Base-by-base conservation (phyloP, 1,139 yeast species). In the Yamadazyma pseudoaaseri region DNA sequence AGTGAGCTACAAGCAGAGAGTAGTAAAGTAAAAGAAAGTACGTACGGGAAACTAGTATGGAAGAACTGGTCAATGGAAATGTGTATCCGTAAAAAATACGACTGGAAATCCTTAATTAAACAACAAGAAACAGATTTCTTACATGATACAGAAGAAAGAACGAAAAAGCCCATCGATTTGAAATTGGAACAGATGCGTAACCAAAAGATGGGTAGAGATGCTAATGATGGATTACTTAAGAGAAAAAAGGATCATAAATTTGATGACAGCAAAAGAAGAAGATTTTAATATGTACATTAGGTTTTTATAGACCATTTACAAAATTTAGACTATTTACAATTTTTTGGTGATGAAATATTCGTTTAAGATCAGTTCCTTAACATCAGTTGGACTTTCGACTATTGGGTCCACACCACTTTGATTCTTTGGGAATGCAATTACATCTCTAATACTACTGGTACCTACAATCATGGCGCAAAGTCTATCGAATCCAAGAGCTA, bases 381-480 rank as follows among this genome's bases (percentile, higher is more conserved):
- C 89, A 14, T 50, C 49, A 28, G 90, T 77, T 2, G 99, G 99
- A 42, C 95, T 82, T 9, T 79, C 85, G 14, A 92, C 95, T 31
- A 92, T 86, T 0, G 86, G 79, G 56, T 92, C 99, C 2, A 79
- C 66, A 0, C 99, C 98, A 6, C 86, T 76, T 46, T 84, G 82
- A 31, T 90, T 87, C 59, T 92, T 92, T 1, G 99, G 99, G 57
- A 92, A 92, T 1, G 98, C 96, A 45, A 92, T 84, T 2, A 92
- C 98, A 54, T 92, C 97, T 47, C 97, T 66, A 27, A 92, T 89
- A 44, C 86, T 84, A 4, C 68, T 52, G 20, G 83, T 72, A 1
- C 89, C 94, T 15, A 82, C 63, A 24, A 92, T 56, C 90, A 92
- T 87, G 1, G 98, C 95, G 51, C 95, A 81, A 67, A 92, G 67